Evolutionary conservation across 306 rosid genomes (phyloP), one percentile per base, ranked within the genome.

Genomic region (Echinosophora koreensis): DNA sequence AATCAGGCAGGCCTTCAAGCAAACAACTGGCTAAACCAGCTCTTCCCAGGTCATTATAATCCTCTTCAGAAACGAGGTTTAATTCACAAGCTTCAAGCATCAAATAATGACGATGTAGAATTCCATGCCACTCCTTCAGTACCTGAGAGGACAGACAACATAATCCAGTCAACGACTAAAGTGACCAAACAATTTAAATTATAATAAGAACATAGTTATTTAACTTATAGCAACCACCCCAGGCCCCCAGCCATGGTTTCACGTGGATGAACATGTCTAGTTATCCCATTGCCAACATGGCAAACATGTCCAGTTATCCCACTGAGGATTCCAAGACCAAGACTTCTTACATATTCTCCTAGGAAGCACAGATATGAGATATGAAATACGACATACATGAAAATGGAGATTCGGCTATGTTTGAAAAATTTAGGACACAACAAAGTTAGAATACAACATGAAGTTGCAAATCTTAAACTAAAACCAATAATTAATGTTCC

Each of bases 1-100:
- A 96, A 82, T 96, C 97, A 54, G 99, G 99, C 77, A 96, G 84
- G 73, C 98, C 98, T 73, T 89, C 99, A 52, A 96, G 97, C 89
- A 96, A 91, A 69, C 99, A 96, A 86, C 96, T 89, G 83, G 97
- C 99, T 69, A 96, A 85, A 85, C 99, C 99, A 73, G 99, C 99
- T 84, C 98, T 89, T 76, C 86, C 91, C 84, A 96, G 83, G 49
- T 91, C 99, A 81, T 87, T 89, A 73, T 91, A 89, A 80, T 96
- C 99, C 77, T 96, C 98, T 81, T 91, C 97, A 27, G 99, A 88
- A 4, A 91, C 97, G 5, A 83, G 85, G 69, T 96, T 93, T 59
- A 88, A 28, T 69, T 88, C 98, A 63, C 99, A 96, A 60, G 99
- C 99, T 84, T 92, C 98, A 49, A 96, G 77, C 99, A 96, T 92